These are phyloP conservation scores for Phytophthora litchii DNA, from an alignment of 352 stramenopile genomes.

Conservation along the genomic window DNA sequence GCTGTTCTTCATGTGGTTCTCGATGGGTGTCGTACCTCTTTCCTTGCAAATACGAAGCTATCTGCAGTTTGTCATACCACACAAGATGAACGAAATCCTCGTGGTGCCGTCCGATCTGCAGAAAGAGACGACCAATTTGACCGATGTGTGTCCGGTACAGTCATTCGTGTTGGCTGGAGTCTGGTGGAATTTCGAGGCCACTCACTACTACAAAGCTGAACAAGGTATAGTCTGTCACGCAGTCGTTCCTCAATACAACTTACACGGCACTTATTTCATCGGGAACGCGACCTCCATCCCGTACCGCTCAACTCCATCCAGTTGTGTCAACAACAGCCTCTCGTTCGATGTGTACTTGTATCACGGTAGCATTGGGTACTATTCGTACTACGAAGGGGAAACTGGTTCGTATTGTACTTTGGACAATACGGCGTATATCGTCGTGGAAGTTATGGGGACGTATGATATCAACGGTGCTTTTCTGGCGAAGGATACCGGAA, in stretches of 20 bases:
- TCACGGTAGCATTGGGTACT: slow-evolving; percentile 33
- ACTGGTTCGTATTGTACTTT: slow-evolving; percentile 22
- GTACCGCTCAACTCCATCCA: slow-evolving; percentile 10
- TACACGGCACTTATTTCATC: slow-evolving; percentile 32
- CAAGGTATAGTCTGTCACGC: slow-evolving; percentile 23
- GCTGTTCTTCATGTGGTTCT: slow-evolving; percentile 19
- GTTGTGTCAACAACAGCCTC: slow-evolving; percentile 21
- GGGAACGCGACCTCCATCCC: background rate
- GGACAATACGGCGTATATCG: slow-evolving; percentile 16
- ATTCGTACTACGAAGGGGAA: slow-evolving; percentile 28
- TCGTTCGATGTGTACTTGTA: slow-evolving; percentile 32
- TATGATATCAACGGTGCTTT: slow-evolving; percentile 22
- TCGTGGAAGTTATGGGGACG: slow-evolving; percentile 11
- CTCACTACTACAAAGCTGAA: slow-evolving; percentile 16
- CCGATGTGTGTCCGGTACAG: slow-evolving; percentile 6
- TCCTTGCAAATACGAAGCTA: slow-evolving; percentile 29
- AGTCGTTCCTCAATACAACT: slow-evolving; percentile 35
- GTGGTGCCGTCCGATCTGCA: slow-evolving; percentile 1
- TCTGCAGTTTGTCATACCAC: slow-evolving; percentile 22
- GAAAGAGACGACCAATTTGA: slow-evolving; percentile 10
- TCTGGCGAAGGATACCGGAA: slow-evolving; percentile 14
- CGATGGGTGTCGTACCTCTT: slow-evolving; percentile 16
- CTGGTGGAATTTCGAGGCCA: slow-evolving; percentile 28
- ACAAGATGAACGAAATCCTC: slow-evolving; percentile 21
- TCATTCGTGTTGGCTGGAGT: slow-evolving; percentile 12